These are phyloP conservation scores for Cladosporium austrohemisphaericum DNA, from an alignment of 2,329 filamentous ascomycete genomes.

Conservation along the genomic window DNA sequence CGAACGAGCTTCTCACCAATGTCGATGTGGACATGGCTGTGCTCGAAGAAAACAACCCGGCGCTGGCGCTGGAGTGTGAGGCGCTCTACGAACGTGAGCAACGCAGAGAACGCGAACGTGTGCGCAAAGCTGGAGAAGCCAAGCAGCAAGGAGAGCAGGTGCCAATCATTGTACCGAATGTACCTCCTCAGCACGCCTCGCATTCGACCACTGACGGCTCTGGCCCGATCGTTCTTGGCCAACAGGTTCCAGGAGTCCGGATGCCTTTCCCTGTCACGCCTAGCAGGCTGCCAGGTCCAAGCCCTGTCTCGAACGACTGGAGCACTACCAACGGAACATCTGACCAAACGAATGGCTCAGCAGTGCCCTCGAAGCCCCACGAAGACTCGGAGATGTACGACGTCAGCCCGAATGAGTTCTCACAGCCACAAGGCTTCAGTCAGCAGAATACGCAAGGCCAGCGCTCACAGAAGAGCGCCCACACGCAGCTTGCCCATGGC, in stretches of 20 bases:
- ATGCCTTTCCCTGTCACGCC: slow-evolving; percentile 44
- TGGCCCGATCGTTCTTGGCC: slow-evolving; percentile 56
- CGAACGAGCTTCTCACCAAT: slow-evolving; percentile 86
- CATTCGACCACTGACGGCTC: slow-evolving; percentile 41
- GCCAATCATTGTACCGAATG: slow-evolving; percentile 38
- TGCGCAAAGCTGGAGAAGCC: slow-evolving; percentile 54
- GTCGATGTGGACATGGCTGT: slow-evolving; percentile 87
- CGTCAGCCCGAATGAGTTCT: slow-evolving; percentile 30
- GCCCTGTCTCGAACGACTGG: slow-evolving; percentile 58
- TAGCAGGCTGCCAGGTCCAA: slow-evolving; percentile 54
- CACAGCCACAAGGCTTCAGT: slow-evolving; percentile 22
- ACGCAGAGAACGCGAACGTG: slow-evolving; percentile 54
- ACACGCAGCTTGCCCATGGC: slow-evolving; percentile 57
- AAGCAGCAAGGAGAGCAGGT: slow-evolving; percentile 56
- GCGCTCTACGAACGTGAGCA: slow-evolving; percentile 71
- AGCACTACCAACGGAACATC: slow-evolving; percentile 39
- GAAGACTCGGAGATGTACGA: slow-evolving; percentile 46
- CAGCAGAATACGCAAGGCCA: slow-evolving; percentile 48
- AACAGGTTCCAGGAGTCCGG: slow-evolving; percentile 55
- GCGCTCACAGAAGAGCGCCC: slow-evolving; percentile 62
- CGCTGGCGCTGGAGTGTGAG: slow-evolving; percentile 70
- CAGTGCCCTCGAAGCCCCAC: slow-evolving; percentile 34
- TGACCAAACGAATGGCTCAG: slow-evolving; percentile 41
- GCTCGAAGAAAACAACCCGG: slow-evolving; percentile 64
- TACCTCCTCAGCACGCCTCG: slow-evolving; percentile 39